Evolutionary conservation across 495 filamentous ascomycete genomes (phyloP).

Genomic region (Penicillium paxilli): DNA sequence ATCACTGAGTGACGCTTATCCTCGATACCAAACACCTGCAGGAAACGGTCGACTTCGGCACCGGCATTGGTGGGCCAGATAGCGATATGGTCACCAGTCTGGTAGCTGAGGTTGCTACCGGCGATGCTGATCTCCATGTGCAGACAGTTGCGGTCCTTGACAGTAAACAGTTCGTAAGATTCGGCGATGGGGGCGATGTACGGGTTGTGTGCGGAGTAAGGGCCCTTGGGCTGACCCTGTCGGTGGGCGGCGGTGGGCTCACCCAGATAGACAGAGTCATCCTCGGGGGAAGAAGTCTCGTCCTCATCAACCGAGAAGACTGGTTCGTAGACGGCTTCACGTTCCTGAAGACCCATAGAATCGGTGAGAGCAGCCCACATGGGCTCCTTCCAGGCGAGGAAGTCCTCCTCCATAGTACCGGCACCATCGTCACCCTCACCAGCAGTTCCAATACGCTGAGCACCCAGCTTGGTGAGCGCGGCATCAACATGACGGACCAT

Average conservation of each 20-base stretch:
- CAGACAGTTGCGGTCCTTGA: constrained; percentile 91
- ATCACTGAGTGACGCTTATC: constrained; percentile 82
- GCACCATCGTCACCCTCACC: constrained; percentile 98
- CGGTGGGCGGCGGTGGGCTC: constrained; percentile 97
- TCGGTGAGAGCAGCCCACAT: constrained; percentile 90
- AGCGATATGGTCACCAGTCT: constrained; percentile 96
- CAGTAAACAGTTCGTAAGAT: constrained; percentile 87
- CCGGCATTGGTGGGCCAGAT: constrained; percentile 97
- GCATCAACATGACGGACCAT: constrained; percentile 92
- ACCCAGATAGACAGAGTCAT: constrained; percentile 89
- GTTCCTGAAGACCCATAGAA: constrained; percentile 86
- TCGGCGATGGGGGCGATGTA: constrained; percentile 92
- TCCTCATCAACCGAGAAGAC: constrained; percentile 82
- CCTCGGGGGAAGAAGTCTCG: constrained; percentile 69
- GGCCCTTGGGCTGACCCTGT: constrained; percentile 79
- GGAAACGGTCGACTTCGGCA: constrained; percentile 86
- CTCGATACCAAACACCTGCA: constrained; percentile 72
- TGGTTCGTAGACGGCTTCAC: constrained; percentile 94
- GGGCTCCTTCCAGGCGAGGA: constrained; percentile 97
- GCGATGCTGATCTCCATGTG: constrained; percentile 95
- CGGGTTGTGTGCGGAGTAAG: constrained; percentile 95
- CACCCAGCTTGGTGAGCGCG: constrained; percentile 77
- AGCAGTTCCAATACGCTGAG: constrained; percentile 76
- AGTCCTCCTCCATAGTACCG: constrained; percentile 99
- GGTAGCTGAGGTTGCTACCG: constrained; percentile 78